A percentile compares a stretch with the other conserved stretches of the same genome.
Evolutionary conservation across 768 basidiomycete species (phyloP).

Genomic region (Tremella yokohamensis): DNA sequence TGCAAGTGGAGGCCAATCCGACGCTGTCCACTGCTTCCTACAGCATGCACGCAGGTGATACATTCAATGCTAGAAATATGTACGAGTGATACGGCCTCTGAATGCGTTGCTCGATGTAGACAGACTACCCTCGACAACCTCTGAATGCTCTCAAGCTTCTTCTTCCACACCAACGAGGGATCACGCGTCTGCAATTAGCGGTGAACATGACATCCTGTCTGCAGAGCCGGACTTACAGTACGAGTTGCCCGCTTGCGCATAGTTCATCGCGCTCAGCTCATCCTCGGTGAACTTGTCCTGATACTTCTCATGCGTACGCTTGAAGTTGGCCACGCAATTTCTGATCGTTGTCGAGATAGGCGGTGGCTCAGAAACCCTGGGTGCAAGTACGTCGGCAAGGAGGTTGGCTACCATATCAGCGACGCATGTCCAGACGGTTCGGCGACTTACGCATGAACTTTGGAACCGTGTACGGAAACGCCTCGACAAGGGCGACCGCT

Average conservation of each 20-base stretch:
- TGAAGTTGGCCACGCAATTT: conserved; percentile 24
- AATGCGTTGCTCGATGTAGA: no score
- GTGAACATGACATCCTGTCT: no score
- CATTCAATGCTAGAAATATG: no score
- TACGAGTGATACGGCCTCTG: no score
- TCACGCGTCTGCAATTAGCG: no score
- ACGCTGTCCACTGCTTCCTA: no score
- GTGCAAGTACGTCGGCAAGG: conserved; percentile 70
- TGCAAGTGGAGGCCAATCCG: no score
- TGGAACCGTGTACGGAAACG: conserved; percentile 92
- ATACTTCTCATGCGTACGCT: conserved; percentile 69
- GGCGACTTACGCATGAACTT: conserved; percentile 64
- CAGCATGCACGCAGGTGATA: no score
- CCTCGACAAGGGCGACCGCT: conserved; percentile 87
- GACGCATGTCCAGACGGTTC: neutral
- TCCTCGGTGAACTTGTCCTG: conserved; percentile 83
- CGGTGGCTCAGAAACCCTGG: conserved; percentile 81
- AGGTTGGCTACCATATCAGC: conserved; percentile 58
- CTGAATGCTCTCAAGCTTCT: no score
- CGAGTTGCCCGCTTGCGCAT: conserved; percentile 81
- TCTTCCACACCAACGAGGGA: no score
- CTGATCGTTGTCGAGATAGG: conserved; percentile 88
- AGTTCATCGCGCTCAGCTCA: conserved; percentile 77
- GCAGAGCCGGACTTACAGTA: conserved; percentile 42
- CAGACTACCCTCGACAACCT: no score